Evolutionary conservation across 2,329 filamentous ascomycete species (phyloP).

Genomic region (Leptosphaerulina australis): DNA sequence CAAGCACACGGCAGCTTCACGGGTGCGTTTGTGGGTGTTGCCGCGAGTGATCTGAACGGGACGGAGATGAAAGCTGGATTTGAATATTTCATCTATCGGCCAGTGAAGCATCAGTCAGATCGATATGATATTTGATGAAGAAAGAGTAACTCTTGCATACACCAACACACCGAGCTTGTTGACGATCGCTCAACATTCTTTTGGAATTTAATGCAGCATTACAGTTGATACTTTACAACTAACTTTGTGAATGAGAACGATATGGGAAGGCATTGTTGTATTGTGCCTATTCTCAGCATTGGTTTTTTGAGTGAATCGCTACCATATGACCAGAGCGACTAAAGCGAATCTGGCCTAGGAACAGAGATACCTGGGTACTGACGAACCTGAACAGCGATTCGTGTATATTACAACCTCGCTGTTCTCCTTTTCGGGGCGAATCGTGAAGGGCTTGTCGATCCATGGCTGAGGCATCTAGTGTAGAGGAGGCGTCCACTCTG

Average conservation of each 20-base stretch:
- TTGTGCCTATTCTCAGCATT: too few relatives aligned
- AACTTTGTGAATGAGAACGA: too few relatives aligned
- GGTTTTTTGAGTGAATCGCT: too few relatives aligned
- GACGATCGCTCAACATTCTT: too few relatives aligned
- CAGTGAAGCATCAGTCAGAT: constrained; percentile 39
- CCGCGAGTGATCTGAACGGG: constrained; percentile 43
- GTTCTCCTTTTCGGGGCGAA: neutral
- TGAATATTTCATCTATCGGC: constrained; percentile 43
- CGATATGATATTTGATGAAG: constrained; percentile 34
- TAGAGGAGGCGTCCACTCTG: constrained; percentile 20
- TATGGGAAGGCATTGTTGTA: too few relatives aligned
- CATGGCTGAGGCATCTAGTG: constrained; percentile 27
- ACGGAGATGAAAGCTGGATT: constrained; percentile 36
- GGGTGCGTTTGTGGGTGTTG: constrained; percentile 55
- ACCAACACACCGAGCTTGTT: too few relatives aligned
- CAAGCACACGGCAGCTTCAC: constrained; percentile 68
- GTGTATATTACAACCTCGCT: neutral
- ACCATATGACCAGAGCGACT: too few relatives aligned
- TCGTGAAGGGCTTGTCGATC: neutral
- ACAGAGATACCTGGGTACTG: too few relatives aligned
- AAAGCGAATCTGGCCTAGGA: too few relatives aligned
- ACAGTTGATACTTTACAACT: too few relatives aligned
- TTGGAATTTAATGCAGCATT: too few relatives aligned
- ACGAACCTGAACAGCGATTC: neutral
- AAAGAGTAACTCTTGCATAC: too few relatives aligned